Evolutionary conservation across 164 flowering plant genomes (phyloP).

Genomic region (Liriodendron chinense): DNA sequence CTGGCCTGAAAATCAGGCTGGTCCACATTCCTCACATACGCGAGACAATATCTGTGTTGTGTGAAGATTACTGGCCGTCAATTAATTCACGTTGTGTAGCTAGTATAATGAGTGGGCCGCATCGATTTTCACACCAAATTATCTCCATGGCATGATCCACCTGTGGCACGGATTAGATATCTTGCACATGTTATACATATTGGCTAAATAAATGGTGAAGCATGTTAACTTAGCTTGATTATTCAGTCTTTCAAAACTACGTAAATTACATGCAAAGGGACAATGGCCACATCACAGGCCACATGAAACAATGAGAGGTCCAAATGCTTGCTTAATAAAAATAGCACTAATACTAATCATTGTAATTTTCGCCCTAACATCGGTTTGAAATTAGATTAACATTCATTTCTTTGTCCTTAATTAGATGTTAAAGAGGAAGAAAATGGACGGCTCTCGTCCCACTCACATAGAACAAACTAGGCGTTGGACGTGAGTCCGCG

Average conservation of each 20-base stretch:
- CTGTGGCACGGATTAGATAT: not conserved
- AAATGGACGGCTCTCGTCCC: not conserved
- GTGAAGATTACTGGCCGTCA: not conserved
- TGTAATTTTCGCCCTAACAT: not conserved
- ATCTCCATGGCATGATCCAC: not conserved
- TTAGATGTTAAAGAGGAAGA: not conserved
- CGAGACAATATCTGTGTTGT: not conserved
- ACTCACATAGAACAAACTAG: too few relatives aligned
- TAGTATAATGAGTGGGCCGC: not conserved
- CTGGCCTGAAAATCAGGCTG: too few relatives aligned
- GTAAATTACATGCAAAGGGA: not conserved
- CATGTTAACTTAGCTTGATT: not conserved
- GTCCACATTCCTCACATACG: not conserved
- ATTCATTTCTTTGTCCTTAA: not conserved
- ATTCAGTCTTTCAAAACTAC: not conserved
- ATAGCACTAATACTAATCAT: not conserved
- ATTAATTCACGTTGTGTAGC: not conserved
- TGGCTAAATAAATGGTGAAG: not conserved
- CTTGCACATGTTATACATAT: too few relatives aligned
- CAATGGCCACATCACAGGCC: not conserved
- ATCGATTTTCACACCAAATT: not conserved
- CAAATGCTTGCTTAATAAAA: slow-evolving; percentile 1
- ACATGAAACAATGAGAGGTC: slow-evolving; percentile 5
- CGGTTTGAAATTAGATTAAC: not conserved
- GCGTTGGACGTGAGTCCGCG: too few relatives aligned